Base-by-base conservation (phyloP, 1,139 yeast genomes). In the Kurtzmaniella quercitrusa region DNA sequence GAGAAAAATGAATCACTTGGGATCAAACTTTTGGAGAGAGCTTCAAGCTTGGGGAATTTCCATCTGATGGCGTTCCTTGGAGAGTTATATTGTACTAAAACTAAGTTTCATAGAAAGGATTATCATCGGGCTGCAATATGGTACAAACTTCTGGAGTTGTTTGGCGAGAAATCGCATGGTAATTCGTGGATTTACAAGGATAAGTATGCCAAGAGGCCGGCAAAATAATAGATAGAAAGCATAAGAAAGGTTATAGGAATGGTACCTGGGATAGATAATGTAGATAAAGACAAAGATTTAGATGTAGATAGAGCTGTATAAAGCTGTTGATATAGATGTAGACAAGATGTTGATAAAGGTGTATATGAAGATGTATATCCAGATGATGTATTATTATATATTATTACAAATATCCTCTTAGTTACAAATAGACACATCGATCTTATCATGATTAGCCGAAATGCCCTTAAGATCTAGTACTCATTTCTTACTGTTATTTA, bases 111-210 rank as follows among this genome's bases (percentile, higher is more conserved):
- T 41, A 81, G 81, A 60, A 82, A 80, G 54, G 88, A 87, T 57
- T 62, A 74, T 42, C 62, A 65, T 42, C 67, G 77, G 53, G 90
- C 95, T 1, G 88, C 94, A 2, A 79, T 81, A 11, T 82, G 91
- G 81, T 76, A 81, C 48, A 68, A 94, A 42, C 63, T 80, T 37
- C 85, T 89, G 19, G 91, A 82, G 43, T 66, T 74, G 14, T 73
- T 76, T 51, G 94, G 93, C 1, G 77, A 77, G 18, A 77, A 73
- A 51, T 66, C 82, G 48, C 77, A 83, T 33, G 91, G 91, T 1
- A 82, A 85, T 48, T 79, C 83, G 47, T 86, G 94, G 94, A 84
- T 85, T 38, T 81, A 84, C 66, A 85, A 84, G 59, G 81, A 79
- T 39, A 85, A 85, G 66, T 85, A 85, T 56, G 60, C 75, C 65